phyloP scores from a whole-genome alignment of 805 yeast species.

The Candida chilensis region DNA sequence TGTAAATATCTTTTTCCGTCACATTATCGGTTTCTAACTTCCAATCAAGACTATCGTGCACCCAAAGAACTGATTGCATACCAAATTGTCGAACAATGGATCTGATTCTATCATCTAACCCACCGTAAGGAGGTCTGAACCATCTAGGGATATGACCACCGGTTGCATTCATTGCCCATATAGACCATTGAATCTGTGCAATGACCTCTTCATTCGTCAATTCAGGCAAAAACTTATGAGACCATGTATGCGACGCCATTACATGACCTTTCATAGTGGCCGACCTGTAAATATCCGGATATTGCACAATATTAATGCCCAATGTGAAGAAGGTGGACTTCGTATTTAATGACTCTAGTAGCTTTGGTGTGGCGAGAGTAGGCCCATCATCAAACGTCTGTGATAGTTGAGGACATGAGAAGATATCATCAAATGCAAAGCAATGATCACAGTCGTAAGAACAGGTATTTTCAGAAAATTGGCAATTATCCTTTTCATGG shows the following conservation, averaged over 20 bases:
- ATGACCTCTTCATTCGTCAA: slow-evolving; percentile 72
- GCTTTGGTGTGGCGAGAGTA: slow-evolving; percentile 52
- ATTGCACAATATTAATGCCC: slow-evolving; percentile 71
- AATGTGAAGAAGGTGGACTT: slow-evolving; percentile 78
- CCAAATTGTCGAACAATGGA: slow-evolving; percentile 77
- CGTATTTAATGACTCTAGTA: slow-evolving; percentile 41
- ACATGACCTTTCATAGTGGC: slow-evolving; percentile 61
- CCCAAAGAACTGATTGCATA: slow-evolving; percentile 85
- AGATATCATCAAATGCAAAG: slow-evolving; percentile 65
- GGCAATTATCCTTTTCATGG: slow-evolving; percentile 55
- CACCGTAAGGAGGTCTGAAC: slow-evolving; percentile 97
- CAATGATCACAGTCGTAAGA: slow-evolving; percentile 85
- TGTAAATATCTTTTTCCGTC: slow-evolving; percentile 41
- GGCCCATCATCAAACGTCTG: slow-evolving; percentile 98
- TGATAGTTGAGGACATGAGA: slow-evolving; percentile 62
- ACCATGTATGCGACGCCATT: slow-evolving; percentile 88
- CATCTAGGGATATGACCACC: slow-evolving; percentile 80
- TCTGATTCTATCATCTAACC: slow-evolving; percentile 80
- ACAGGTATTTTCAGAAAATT: slow-evolving; percentile 44
- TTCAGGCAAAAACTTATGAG: slow-evolving; percentile 76
- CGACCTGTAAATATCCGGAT: slow-evolving; percentile 62
- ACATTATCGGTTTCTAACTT: slow-evolving; percentile 42
- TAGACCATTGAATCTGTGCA: slow-evolving; percentile 90
- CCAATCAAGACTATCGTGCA: slow-evolving; percentile 90
- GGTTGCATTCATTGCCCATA: slow-evolving; percentile 98